Evolutionary conservation across 148 eudicot genomes (phyloP).

Genomic region (Simmondsia chinensis): DNA sequence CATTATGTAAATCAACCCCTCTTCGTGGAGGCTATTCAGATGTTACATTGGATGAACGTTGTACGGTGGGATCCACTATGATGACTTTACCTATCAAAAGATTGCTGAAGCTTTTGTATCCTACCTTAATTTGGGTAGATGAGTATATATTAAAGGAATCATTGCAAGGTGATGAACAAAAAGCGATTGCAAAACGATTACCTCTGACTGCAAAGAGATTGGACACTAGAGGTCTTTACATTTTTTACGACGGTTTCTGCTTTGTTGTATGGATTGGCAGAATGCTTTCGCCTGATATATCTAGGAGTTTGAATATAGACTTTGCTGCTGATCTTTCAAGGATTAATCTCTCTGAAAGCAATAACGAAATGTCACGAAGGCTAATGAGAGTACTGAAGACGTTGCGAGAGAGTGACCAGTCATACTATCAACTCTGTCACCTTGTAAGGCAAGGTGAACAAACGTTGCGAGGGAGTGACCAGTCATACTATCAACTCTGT

Average conservation of each 20-base stretch:
- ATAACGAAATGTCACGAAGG: constrained; percentile 72
- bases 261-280: constrained; percentile 95
- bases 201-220: constrained; percentile 80
- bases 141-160: constrained; percentile 62
- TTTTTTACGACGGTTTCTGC: constrained; percentile 86
- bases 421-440: constrained; percentile 77
- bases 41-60: constrained; percentile 87
- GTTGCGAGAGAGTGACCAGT: constrained; percentile 54
- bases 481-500: constrained; percentile 70
- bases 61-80: constrained; percentile 88
- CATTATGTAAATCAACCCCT: constrained; percentile 67
- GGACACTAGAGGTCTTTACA: constrained; percentile 86
- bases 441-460: constrained; percentile 93
- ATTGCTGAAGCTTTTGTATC: constrained; percentile 77
- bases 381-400: constrained; percentile 46
- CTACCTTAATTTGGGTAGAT: constrained; percentile 73
- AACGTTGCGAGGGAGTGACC: constrained; percentile 54
- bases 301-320: constrained; percentile 60
- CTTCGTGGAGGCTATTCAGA: constrained; percentile 91
- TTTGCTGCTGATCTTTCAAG: constrained; percentile 58
- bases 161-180: constrained; percentile 31
- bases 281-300: constrained; percentile 72
- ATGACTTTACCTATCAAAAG: constrained; percentile 85
- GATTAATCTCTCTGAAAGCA: constrained; percentile 45
- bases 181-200: constrained; percentile 35